phyloP scores from a whole-genome alignment of 805 yeast species.

The Candida qinlingensis region DNA sequence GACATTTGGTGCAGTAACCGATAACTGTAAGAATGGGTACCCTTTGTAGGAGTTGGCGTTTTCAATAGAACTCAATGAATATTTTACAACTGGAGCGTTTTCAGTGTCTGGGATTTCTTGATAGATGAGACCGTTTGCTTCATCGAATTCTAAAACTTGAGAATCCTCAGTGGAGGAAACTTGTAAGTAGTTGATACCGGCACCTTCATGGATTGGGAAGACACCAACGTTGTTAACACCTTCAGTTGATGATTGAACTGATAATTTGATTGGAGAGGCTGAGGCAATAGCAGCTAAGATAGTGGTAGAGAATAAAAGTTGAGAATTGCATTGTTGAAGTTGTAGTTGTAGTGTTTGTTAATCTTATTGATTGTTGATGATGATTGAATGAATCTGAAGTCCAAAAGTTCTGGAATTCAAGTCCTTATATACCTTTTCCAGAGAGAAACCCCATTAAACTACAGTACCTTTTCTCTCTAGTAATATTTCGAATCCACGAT shows the following conservation, averaged over 20 bases:
- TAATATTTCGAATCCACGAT: no score
- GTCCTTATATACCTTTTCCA: no score
- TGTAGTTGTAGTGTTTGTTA: no score
- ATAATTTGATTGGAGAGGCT: conserved; percentile 1
- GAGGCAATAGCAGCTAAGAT: conserved; percentile 1
- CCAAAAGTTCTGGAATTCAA: no score
- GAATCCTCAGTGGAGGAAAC: conserved; percentile 4
- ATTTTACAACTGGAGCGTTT: conserved; percentile 1
- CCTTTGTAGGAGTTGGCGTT: background rate
- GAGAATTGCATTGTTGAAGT: background rate
- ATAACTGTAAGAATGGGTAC: conserved; percentile 15
- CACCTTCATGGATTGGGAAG: conserved; percentile 17
- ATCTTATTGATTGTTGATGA: no score
- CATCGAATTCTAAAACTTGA: conserved; percentile 7
- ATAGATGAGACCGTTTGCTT: conserved; percentile 7
- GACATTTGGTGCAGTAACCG: conserved; percentile 7
- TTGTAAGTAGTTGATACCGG: conserved; percentile 17
- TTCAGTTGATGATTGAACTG: background rate
- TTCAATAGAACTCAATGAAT: conserved; percentile 6
- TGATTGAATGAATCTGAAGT: no score
- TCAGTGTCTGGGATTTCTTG: background rate
- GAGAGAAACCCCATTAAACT: no score
- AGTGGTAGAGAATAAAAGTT: background rate
- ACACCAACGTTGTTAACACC: background rate
- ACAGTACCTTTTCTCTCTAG: no score